Base-by-base conservation (phyloP, 805 yeast genomes). In the Yamadazyma nakazawae region DNA sequence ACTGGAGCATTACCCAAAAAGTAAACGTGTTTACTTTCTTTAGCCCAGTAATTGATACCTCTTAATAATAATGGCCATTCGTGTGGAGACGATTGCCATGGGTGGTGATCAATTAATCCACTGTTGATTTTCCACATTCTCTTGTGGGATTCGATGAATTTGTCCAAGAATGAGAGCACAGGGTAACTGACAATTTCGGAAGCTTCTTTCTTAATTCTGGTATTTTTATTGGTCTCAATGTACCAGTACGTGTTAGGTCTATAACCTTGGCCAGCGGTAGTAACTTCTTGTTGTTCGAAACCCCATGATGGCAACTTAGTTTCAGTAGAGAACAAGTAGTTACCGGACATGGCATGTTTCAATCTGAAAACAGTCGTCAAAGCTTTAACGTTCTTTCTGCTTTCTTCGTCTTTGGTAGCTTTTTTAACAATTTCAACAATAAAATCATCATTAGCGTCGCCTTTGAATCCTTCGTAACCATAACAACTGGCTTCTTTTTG, bases 381-480 rank as follows among this genome's bases (percentile, higher is more conserved):
- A 13, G 95, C 88, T 52, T 77, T 76, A 32, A 87, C 75, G 49
- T 74, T 72, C 28, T 71, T 65, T 59, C 75, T 80, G 14, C 88
- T 81, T 31, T 64, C 74, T 31, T 78, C 80, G 2, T 73, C 64
- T 34, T 65, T 69, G 25, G 87, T 76, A 47, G 65, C 57, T 40
- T 72, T 70, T 56, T 78, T 67, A 50, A 81, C 88, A 53, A 87
- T 83, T 62, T 86, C 92, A 50, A 87, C 82, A 51, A 82, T 65
- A 66, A 86, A 87, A 62, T 86, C 91, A 67, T 87, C 96, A 64
- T 87, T 87, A 46, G 89, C 84, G 67, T 87, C 94, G 65, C 95
- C 96, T 21, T 60, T 81, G 56, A 85, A 87, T 3, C 87, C 89
- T 37, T 82, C 84, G 57, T 61, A 82, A 18, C 96, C 96, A 62